Base-by-base conservation (phyloP, 768 basidiomycete genomes). In the Lentinula raphanica region DNA sequence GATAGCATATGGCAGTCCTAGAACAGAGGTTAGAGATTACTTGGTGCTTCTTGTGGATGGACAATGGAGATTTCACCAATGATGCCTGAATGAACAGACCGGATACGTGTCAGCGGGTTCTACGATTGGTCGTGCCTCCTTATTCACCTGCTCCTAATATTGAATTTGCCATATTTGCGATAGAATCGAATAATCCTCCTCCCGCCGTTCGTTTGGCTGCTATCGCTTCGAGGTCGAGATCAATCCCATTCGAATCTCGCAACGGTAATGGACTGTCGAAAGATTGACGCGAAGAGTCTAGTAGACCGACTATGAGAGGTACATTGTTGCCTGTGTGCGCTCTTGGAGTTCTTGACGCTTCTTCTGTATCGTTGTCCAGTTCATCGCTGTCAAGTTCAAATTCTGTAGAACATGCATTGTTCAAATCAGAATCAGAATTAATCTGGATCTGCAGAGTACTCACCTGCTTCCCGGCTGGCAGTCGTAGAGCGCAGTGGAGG, bases 131-230 rank as follows among this genome's bases (percentile, higher is more conserved):
- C 36, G 13, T 15, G 35, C 27, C 19, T 39, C 15, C 61, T 50
- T 76, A 36, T 53, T 74, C 71, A 83, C 94, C 94, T 67, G 95
- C 95, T 42, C 95, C 95, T 13, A 98, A 74, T 32, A 98, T 97
- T 1, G 92, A 94, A 68, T 98, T 98, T 21, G 93, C 90, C 96
- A 97, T 97, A 69, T 95, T 91, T 21, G 91, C 88, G 58, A 92
- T 79, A 7, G 90, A 92, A 66, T 91, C 86, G 1, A 92, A 9
- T 75, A 94, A 71, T 0, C 86, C 85, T 21, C 92, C 90, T 45
- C 91, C 89, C 0, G 85, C 81, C 38, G 72, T 77, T 45, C 77
- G 76, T 68, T 88, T 88, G 21, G 80, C 78, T 42, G 86, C 83
- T 29, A 95, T 72, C 60, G 87, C 86, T 58, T 94, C 82, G 66